Percentiles rank a stretch among this genome's conserved stretches.
Conservation (phyloP, 768 basidiomycete genomes). For the Lentinula sp. region DNA sequence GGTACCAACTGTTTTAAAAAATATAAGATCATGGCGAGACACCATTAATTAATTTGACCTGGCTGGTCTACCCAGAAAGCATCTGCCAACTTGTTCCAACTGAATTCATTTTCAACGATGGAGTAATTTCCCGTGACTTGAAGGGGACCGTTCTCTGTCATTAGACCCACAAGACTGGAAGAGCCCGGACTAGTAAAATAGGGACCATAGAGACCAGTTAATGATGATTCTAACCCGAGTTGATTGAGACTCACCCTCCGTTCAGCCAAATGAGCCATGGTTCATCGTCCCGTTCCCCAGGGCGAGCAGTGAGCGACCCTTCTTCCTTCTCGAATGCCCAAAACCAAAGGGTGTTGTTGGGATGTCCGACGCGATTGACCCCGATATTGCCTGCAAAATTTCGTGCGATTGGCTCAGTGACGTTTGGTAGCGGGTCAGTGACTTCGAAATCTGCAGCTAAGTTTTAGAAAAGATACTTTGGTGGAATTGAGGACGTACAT, state of each 20-base stretch:
- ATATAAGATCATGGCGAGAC: conserved; percentile 22
- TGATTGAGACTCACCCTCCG: conserved; percentile 45
- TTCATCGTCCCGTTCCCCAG: conserved; percentile 43
- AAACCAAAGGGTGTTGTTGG: conserved; percentile 67
- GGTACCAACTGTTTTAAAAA: not conserved
- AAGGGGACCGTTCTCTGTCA: conserved; percentile 61
- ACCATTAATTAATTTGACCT: conserved; percentile 39
- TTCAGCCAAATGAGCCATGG: conserved; percentile 78
- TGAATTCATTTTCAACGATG: conserved; percentile 24
- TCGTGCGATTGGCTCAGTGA: conserved; percentile 39
- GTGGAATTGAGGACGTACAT: conserved; percentile 32
- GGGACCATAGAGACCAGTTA: no score
- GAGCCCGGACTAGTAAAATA: conserved; percentile 1
- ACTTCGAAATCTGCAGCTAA: conserved; percentile 51
- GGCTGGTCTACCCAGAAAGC: conserved; percentile 49
- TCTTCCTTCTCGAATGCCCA: conserved; percentile 51
- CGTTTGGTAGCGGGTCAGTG: conserved; percentile 48
- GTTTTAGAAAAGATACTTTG: not conserved
- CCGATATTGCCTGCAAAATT: conserved; percentile 61
- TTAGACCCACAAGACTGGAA: not conserved
- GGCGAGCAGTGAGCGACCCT: conserved; percentile 33
- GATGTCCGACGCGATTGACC: conserved; percentile 52
- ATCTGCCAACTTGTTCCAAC: conserved; percentile 39
- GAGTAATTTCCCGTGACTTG: conserved; percentile 46
- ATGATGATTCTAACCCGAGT: not conserved